Conservation (phyloP, 106 monocot species). For the Acorus calamus region DNA sequence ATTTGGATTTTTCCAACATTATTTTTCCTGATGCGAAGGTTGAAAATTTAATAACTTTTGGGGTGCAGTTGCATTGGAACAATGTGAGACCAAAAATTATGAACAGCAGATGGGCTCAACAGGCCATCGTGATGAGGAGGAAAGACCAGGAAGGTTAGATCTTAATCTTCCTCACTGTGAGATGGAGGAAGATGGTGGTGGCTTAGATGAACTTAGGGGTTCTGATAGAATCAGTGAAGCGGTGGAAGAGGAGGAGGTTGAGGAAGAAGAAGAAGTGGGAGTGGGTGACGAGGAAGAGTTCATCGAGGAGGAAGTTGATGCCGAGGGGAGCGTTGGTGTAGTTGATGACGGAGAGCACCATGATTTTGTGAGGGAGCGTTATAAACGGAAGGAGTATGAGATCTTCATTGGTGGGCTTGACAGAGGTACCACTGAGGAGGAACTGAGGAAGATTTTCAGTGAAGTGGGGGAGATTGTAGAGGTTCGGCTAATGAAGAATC, state of each 20-base stretch:
- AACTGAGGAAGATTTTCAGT: constrained; percentile 73
- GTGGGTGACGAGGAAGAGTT: constrained; percentile 48
- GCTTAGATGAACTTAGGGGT: no score
- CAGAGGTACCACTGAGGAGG: constrained; percentile 73
- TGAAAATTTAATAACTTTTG: no score
- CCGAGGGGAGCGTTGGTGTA: constrained; percentile 31
- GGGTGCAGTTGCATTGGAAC: no score
- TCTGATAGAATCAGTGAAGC: constrained; percentile 14
- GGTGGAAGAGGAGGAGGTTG: constrained; percentile 32
- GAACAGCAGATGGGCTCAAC: no score
- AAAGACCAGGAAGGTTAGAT: no score
- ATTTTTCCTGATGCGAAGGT: no score
- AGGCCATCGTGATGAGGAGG: no score
- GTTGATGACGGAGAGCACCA: constrained; percentile 63
- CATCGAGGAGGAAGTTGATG: constrained; percentile 54
- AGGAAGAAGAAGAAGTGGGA: constrained; percentile 32
- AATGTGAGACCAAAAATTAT: no score
- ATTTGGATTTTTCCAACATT: no score
- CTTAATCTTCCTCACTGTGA: no score
- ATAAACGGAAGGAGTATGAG: constrained; percentile 90
- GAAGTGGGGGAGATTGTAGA: constrained; percentile 70
- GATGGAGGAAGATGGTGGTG: no score
- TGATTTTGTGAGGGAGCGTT: constrained; percentile 54
- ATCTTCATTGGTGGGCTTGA: constrained; percentile 94
- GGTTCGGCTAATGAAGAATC: constrained; percentile 73